Evolutionary conservation across 1,284 basidiomycete species (phyloP).

Genomic region (Ustilago sp.): DNA sequence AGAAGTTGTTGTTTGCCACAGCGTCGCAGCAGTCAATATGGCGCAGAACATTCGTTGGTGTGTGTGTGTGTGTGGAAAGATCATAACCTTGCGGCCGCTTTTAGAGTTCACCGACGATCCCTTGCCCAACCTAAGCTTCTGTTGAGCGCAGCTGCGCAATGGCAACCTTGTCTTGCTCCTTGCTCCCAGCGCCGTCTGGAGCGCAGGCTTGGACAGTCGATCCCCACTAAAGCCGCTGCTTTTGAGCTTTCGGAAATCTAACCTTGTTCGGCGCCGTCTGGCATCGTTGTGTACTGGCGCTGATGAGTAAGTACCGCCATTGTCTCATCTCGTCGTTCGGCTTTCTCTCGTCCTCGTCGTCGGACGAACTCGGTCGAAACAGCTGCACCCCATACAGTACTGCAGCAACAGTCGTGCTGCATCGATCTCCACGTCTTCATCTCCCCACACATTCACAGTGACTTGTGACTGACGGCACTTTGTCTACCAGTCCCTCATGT

Average conservation of each 20-base stretch:
- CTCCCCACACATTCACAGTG: neutral
- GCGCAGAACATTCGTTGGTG: neutral
- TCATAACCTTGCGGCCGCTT: neutral
- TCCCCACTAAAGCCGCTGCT: neutral
- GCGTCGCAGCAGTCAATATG: neutral
- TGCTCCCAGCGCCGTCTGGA: neutral
- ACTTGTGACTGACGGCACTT: slow-evolving; percentile 7
- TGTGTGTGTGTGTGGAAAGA: neutral
- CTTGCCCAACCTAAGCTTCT: slow-evolving; percentile 1
- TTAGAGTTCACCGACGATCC: slow-evolving; percentile 15
- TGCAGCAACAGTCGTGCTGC: neutral
- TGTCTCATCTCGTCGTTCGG: slow-evolving; percentile 5
- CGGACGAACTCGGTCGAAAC: neutral
- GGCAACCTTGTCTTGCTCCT: neutral
- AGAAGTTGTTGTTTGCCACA: neutral
- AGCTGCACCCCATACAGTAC: slow-evolving; percentile 16
- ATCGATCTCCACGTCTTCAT: slow-evolving; percentile 10
- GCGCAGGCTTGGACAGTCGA: neutral
- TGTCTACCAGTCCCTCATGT: neutral
- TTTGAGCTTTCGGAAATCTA: slow-evolving; percentile 7
- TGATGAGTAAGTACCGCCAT: neutral
- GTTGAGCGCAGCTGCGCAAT: slow-evolving; percentile 12
- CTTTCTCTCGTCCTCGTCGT: slow-evolving; percentile 11
- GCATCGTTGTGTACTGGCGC: neutral
- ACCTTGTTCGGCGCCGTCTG: neutral